phyloP scores from a whole-genome alignment of 345 rosid genomes.

The Populus nigra region DNA sequence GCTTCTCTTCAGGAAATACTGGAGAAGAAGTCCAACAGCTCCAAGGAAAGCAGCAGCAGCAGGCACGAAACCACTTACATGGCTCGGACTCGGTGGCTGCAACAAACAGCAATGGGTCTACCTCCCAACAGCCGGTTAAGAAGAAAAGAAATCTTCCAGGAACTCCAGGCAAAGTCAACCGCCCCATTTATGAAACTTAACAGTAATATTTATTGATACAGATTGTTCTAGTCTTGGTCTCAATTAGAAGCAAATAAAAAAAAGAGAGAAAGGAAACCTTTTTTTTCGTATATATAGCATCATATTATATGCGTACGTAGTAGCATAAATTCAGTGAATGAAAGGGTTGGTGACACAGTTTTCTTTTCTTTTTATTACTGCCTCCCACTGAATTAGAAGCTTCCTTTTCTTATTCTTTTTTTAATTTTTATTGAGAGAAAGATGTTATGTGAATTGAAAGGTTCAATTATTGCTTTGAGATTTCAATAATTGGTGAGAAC shows the following conservation, averaged over 20 bases:
- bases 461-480: conserved; percentile 45
- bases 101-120: conserved; percentile 33
- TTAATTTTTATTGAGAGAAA: not conserved
- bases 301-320: not conserved
- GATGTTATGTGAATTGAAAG: conserved; percentile 16
- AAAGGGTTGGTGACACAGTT: not conserved
- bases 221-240: not conserved
- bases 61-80: conserved; percentile 18
- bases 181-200: conserved; percentile 8
- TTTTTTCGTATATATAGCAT: not conserved
- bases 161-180: conserved; percentile 58
- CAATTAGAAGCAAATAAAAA: not conserved
- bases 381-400: not conserved
- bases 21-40: conserved; percentile 51
- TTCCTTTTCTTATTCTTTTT: not conserved
- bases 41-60: conserved; percentile 30
- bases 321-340: no score
- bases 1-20: conserved; percentile 62
- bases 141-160: conserved; percentile 73
- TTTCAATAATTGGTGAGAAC: conserved; percentile 42
- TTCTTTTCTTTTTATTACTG: not conserved
- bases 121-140: conserved; percentile 41
- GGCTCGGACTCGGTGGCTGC: conserved; percentile 19
- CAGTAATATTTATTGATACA: not conserved
- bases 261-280: not conserved